phyloP scores from a whole-genome alignment of 1,284 basidiomycete genomes.

The Cryptococcus sp. region DNA sequence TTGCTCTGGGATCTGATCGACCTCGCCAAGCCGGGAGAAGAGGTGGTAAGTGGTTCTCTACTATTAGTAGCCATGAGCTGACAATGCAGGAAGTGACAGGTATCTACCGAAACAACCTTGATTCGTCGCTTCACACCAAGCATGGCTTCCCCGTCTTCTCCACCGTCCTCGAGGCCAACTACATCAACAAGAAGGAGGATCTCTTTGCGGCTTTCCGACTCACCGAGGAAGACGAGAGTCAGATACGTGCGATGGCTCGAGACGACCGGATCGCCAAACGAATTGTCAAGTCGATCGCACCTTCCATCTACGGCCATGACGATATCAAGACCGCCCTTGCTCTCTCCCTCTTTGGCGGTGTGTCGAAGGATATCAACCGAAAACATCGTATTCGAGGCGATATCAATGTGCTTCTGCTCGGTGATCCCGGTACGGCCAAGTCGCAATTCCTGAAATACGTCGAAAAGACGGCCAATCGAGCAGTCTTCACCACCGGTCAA shows the following conservation, averaged over 20 bases:
- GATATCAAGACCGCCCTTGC: conserved; percentile 98
- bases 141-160: conserved; percentile 99
- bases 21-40: conserved; percentile 94
- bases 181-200: conserved; percentile 92
- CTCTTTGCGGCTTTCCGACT: conserved; percentile 91
- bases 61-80: background rate
- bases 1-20: conserved; percentile 98
- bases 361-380: conserved; percentile 90
- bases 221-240: conserved; percentile 92
- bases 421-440: conserved; percentile 97
- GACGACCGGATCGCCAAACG: conserved; percentile 94
- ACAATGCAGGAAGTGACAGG: conserved; percentile 79
- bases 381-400: conserved; percentile 96
- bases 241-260: conserved; percentile 76
- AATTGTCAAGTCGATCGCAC: conserved; percentile 96
- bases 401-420: conserved; percentile 92
- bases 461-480: conserved; percentile 95
- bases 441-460: conserved; percentile 99
- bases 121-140: conserved; percentile 94
- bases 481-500: conserved; percentile 98
- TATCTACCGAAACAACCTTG: conserved; percentile 98
- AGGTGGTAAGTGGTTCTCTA: conserved; percentile 62
- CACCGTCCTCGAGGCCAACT: conserved; percentile 95
- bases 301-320: conserved; percentile 97
- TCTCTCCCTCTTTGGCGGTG: conserved; percentile 87